These are phyloP conservation scores for Colletotrichum brevisporum DNA, from an alignment of 2,329 filamentous ascomycete genomes.

Conservation along the genomic window DNA sequence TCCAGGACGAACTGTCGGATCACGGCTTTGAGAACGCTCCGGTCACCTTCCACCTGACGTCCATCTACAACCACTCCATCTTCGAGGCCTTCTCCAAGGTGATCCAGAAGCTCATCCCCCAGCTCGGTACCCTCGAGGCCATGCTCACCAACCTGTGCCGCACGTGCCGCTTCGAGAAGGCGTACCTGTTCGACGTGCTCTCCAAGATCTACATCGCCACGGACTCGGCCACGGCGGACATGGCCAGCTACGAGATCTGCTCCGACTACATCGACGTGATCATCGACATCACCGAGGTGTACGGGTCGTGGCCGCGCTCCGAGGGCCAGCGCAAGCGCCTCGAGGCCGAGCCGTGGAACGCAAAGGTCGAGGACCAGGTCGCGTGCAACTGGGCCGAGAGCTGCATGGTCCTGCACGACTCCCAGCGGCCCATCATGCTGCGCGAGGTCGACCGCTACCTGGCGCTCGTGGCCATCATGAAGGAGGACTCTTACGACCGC, in stretches of 20 bases:
- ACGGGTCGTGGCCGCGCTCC: slow-evolving; percentile 79
- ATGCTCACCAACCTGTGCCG: slow-evolving; percentile 94
- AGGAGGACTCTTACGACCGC: slow-evolving; percentile 86
- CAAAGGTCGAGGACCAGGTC: slow-evolving; percentile 75
- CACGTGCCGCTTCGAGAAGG: slow-evolving; percentile 96
- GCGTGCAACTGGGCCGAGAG: slow-evolving; percentile 77
- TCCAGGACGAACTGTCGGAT: slow-evolving; percentile 95
- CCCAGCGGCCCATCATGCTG: slow-evolving; percentile 75
- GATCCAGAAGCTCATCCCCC: slow-evolving; percentile 96
- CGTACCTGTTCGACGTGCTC: slow-evolving; percentile 96
- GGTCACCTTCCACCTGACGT: slow-evolving; percentile 95
- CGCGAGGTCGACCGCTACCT: slow-evolving; percentile 81
- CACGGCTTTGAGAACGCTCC: slow-evolving; percentile 93
- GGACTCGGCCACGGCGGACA: slow-evolving; percentile 92
- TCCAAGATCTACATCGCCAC: slow-evolving; percentile 99
- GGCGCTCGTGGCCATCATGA: slow-evolving; percentile 88
- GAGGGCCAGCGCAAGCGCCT: slow-evolving; percentile 68
- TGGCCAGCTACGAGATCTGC: slow-evolving; percentile 97
- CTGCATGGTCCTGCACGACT: slow-evolving; percentile 76
- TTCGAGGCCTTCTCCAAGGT: slow-evolving; percentile 99
- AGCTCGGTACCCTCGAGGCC: slow-evolving; percentile 91
- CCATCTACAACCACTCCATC: slow-evolving; percentile 98
- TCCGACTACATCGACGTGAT: slow-evolving; percentile 99
- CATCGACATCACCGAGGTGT: slow-evolving; percentile 96
- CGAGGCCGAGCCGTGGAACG: slow-evolving; percentile 73